These are phyloP conservation scores for Cronartium ribicola DNA, from an alignment of 1,284 basidiomycete species.

Conservation along the genomic window DNA sequence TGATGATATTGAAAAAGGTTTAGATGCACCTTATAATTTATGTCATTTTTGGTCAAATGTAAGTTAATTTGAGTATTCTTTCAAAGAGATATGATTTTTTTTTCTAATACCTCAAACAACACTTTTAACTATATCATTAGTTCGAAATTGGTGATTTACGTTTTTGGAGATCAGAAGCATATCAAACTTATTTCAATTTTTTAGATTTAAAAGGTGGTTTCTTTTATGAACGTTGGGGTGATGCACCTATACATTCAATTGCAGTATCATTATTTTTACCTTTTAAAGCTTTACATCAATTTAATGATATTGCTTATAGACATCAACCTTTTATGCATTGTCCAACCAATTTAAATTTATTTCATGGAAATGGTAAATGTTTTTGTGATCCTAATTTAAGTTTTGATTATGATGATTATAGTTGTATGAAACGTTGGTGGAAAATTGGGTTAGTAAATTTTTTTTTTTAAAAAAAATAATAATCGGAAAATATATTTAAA, in stretches of 20 bases:
- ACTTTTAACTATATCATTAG: background rate
- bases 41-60: slow-evolving; percentile 36
- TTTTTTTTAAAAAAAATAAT: too few relatives aligned
- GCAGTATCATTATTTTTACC: slow-evolving; percentile 12
- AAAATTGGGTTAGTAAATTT: background rate
- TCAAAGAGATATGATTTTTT: background rate
- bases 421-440: slow-evolving; percentile 18
- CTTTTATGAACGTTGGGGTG: slow-evolving; percentile 19
- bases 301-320: slow-evolving; percentile 57
- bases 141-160: slow-evolving; percentile 17
- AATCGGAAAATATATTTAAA: too few relatives aligned
- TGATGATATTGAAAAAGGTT: slow-evolving; percentile 7
- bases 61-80: background rate
- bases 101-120: background rate
- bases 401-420: slow-evolving; percentile 15
- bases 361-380: slow-evolving; percentile 58
- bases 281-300: background rate
- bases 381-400: slow-evolving; percentile 46
- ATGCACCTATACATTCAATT: slow-evolving; percentile 17
- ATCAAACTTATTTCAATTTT: background rate
- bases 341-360: slow-evolving; percentile 51
- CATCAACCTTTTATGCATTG: slow-evolving; percentile 66
- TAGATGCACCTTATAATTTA: slow-evolving; percentile 15
- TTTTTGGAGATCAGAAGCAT: slow-evolving; percentile 19
- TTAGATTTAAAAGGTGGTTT: slow-evolving; percentile 11